Conservation (phyloP, 2,329 filamentous ascomycete genomes). For the Acrodontium crateriforme region DNA sequence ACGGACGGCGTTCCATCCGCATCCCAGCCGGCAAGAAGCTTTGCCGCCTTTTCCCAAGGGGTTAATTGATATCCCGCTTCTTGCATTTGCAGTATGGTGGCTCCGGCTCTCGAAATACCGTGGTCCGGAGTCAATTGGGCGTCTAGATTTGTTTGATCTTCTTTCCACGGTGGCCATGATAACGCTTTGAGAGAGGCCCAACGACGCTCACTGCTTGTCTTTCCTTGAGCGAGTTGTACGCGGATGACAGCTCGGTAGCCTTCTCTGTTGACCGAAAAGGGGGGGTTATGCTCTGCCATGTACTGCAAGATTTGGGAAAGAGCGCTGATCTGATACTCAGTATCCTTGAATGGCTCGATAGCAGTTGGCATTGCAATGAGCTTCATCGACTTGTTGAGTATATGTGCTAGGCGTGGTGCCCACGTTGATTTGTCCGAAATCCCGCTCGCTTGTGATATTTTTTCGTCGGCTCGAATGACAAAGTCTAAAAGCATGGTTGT, state of each 20-base stretch:
- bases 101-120: slow-evolving; percentile 42
- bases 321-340: slow-evolving; percentile 39
- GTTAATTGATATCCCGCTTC: slow-evolving; percentile 43
- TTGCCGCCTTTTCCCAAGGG: slow-evolving; percentile 40
- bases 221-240: slow-evolving; percentile 44
- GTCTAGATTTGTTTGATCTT: slow-evolving; percentile 47
- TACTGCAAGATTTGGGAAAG: slow-evolving; percentile 43
- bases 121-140: slow-evolving; percentile 41
- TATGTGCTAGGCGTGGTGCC: slow-evolving; percentile 4
- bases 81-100: slow-evolving; percentile 41
- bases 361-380: slow-evolving; percentile 25
- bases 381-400: slow-evolving; percentile 18
- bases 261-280: slow-evolving; percentile 40
- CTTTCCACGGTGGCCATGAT: slow-evolving; percentile 54
- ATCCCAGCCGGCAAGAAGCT: slow-evolving; percentile 48
- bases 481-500: slow-evolving; percentile 9
- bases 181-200: slow-evolving; percentile 46
- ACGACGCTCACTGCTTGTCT: slow-evolving; percentile 40
- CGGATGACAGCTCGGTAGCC: slow-evolving; percentile 44
- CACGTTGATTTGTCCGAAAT: slow-evolving; percentile 1
- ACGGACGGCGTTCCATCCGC: slow-evolving; percentile 49
- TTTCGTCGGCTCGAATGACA: slow-evolving; percentile 1
- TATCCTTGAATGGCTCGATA: slow-evolving; percentile 35
- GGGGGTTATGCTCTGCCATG: slow-evolving; percentile 42
- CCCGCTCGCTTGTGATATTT: neutral